A percentile compares a stretch with the other conserved stretches of the same genome.
These are phyloP conservation scores for Verticillium klebahnii DNA, from an alignment of 2,329 filamentous ascomycete genomes.

Conservation along the genomic window DNA sequence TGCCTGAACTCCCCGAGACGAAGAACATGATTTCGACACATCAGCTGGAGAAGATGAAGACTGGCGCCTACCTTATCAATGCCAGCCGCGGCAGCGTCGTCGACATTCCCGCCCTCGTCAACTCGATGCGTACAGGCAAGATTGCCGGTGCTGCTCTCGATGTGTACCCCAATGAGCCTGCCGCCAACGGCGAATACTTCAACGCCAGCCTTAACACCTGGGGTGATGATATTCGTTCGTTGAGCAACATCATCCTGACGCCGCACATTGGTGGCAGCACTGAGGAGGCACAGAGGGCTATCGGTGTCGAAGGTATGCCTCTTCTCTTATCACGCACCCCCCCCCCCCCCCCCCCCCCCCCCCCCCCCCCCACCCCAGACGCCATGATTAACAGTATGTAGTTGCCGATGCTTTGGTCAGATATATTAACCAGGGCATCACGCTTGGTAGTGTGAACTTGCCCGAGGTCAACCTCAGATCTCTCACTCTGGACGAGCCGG, in stretches of 20 bases:
- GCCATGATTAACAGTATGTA: slow-evolving; percentile 18
- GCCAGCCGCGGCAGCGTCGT: slow-evolving; percentile 91
- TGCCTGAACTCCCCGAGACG: slow-evolving; percentile 89
- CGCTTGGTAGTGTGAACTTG: slow-evolving; percentile 89
- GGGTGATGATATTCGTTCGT: slow-evolving; percentile 75
- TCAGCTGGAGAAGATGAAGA: slow-evolving; percentile 86
- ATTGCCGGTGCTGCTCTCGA: slow-evolving; percentile 93
- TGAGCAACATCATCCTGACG: slow-evolving; percentile 92
- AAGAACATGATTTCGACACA: slow-evolving; percentile 81
- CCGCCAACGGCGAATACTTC: slow-evolving; percentile 93
- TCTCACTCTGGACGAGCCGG: slow-evolving; percentile 82
- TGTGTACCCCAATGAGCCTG: slow-evolving; percentile 91
- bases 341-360: background rate
- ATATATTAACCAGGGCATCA: slow-evolving; percentile 94
- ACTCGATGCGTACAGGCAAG: slow-evolving; percentile 80
- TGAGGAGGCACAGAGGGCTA: slow-evolving; percentile 94
- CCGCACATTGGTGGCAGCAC: slow-evolving; percentile 97
- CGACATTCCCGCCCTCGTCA: slow-evolving; percentile 86
- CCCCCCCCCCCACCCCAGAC: background rate
- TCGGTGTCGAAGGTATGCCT: slow-evolving; percentile 72
- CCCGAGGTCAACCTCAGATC: slow-evolving; percentile 90
- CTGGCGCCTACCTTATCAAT: slow-evolving; percentile 91
- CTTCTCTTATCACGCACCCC: background rate
- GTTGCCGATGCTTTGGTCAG: slow-evolving; percentile 82
- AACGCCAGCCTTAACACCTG: slow-evolving; percentile 76